Evolutionary conservation across 2,329 filamentous ascomycete genomes (phyloP).

Genomic region (Tolypocladium endophyticum): DNA sequence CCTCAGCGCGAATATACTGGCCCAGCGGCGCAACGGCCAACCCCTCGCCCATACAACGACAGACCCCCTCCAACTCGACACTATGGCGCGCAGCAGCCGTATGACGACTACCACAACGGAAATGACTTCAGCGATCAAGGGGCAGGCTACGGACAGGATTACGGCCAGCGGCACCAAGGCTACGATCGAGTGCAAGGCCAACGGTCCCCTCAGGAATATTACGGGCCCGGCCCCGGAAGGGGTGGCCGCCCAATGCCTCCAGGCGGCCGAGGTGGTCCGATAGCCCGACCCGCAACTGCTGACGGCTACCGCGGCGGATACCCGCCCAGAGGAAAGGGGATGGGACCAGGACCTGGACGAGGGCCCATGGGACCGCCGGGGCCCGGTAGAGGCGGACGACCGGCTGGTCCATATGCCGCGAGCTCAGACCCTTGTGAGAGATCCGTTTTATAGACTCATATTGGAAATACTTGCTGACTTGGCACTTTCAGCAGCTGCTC

Average conservation of each 20-base stretch:
- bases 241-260: conserved; percentile 30
- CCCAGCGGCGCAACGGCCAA: conserved; percentile 29
- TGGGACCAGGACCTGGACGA: conserved; percentile 12
- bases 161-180: conserved; percentile 31
- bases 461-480: not conserved
- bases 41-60: conserved; percentile 23
- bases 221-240: conserved; percentile 29
- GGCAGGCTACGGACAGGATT: conserved; percentile 27
- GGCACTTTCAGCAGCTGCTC: conserved; percentile 11
- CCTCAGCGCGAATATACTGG: conserved; percentile 38
- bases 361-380: conserved; percentile 11
- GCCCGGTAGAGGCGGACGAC: conserved; percentile 20
- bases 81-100: conserved; percentile 26
- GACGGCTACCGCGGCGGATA: conserved; percentile 26
- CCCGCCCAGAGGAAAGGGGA: conserved; percentile 23
- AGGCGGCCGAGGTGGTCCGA: conserved; percentile 34
- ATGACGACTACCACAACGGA: conserved; percentile 34
- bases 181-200: conserved; percentile 33
- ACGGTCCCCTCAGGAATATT: conserved; percentile 33
- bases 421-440: conserved; percentile 28
- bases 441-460: not conserved
- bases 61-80: conserved; percentile 19
- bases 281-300: conserved; percentile 28
- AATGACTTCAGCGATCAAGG: conserved; percentile 35
- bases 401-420: conserved; percentile 28